Base-by-base conservation (phyloP, 2,329 filamentous ascomycete species). In the Tolypocladium tropicale region DNA sequence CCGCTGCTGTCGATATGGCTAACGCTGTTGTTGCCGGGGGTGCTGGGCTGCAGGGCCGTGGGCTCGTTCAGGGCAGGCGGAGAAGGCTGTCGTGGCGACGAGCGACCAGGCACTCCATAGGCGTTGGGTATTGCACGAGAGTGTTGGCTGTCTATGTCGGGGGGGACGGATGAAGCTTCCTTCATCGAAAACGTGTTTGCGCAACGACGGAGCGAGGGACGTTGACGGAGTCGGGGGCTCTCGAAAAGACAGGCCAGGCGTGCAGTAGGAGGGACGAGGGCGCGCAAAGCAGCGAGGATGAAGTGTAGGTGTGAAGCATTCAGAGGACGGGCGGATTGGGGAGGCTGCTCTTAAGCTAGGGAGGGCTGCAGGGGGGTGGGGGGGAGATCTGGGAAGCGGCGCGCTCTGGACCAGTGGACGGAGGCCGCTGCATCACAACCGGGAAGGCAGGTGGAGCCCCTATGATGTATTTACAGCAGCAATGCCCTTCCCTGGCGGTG, bases 181-280 rank as follows among this genome's bases (percentile, higher is more conserved):
- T 81, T 84, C 81, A 84, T 84, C 80, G 81, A 83, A 76, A 65
- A 72, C 74, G 69, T 64, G 16, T 10, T n/a, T n/a, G 16, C 33
- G 21, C 37, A 50, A 34, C 21, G 49, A 11, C n/a, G 30, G 46
- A 39, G 30, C 46, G n/a, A 46, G 28, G 18, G 23, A 4, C n/a
- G 23, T 36, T 3, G 43, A 33, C 21, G 21, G 23, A 23, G 34
- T 48, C 30, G 7, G n/a, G 2, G 14, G 18, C 11, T 32, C 46
- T n/a, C 28, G 46, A 12, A 49, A 49, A 30, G 25, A 49, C 16
- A 21, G 18, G 46, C 25, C 41, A 30, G 10, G 43, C 4, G 23
- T 4, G 43, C 18, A 25, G 25, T 18, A 9, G 14, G 11, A 12
- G 43, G n/a, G 28, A 14, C 14, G 37, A 30, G 12, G 28, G 30